These are phyloP conservation scores for Leishmania tropica DNA, from an alignment of 208 protist species.

Conservation along the genomic window DNA sequence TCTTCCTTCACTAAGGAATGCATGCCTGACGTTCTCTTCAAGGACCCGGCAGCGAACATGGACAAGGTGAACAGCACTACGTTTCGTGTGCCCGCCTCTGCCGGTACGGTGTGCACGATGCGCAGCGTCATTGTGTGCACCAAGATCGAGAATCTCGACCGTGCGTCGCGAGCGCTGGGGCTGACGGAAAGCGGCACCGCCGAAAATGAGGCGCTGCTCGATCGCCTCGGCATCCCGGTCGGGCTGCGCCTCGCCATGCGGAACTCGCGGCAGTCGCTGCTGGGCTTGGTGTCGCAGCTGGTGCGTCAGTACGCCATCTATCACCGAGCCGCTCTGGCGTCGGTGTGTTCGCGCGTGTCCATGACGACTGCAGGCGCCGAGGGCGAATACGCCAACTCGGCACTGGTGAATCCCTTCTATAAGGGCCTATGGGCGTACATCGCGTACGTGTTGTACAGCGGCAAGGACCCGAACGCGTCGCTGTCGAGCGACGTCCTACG, in stretches of 20 bases:
- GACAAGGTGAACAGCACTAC: conserved; percentile 38
- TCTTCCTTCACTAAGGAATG: background rate
- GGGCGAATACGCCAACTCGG: conserved; percentile 28
- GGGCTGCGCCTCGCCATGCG: conserved; percentile 39
- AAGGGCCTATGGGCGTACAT: conserved; percentile 59
- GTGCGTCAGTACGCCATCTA: conserved; percentile 74
- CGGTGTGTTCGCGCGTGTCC: conserved; percentile 62
- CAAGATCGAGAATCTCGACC: conserved; percentile 71
- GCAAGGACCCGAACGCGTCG: conserved; percentile 7
- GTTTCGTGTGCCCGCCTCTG: conserved; percentile 34
- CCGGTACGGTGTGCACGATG: conserved; percentile 44
- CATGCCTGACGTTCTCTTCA: conserved; percentile 16
- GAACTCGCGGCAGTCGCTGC: conserved; percentile 43
- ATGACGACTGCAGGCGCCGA: conserved; percentile 41
- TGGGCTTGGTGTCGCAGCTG: conserved; percentile 70
- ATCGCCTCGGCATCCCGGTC: conserved; percentile 21
- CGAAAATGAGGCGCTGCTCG: conserved; percentile 42
- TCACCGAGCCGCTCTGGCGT: conserved; percentile 58
- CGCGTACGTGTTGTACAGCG: conserved; percentile 22
- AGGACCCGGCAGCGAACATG: conserved; percentile 23
- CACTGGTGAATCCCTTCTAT: conserved; percentile 77
- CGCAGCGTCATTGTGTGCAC: conserved; percentile 72
- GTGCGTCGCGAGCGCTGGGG: conserved; percentile 39
- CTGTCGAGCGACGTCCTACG: conserved; percentile 36
- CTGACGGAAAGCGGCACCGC: conserved; percentile 10